Percentiles rank a stretch among this genome's conserved stretches.
Evolutionary conservation across 352 stramenopile species (phyloP).

Genomic region (Saprolegnia diclina): DNA sequence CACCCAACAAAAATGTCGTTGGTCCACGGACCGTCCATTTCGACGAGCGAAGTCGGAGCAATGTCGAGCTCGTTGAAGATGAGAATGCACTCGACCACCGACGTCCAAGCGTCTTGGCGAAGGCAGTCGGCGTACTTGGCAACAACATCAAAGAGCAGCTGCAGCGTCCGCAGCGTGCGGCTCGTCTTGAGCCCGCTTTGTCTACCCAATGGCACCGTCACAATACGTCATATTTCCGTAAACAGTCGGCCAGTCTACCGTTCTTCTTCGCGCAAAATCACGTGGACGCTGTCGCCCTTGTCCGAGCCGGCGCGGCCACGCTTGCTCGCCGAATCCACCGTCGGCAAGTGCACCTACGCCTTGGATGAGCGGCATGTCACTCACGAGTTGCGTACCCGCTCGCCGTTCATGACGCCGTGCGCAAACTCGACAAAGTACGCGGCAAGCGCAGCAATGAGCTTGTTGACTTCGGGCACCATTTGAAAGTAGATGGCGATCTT

Average conservation of each 20-base stretch:
- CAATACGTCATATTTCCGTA: not conserved
- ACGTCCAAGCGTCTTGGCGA: slow-evolving; percentile 64
- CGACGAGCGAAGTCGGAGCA: slow-evolving; percentile 74
- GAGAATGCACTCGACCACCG: slow-evolving; percentile 76
- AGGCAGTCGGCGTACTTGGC: slow-evolving; percentile 74
- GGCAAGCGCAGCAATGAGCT: slow-evolving; percentile 67
- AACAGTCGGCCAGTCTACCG: not conserved
- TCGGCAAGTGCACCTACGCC: slow-evolving; percentile 31
- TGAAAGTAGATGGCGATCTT: slow-evolving; percentile 84
- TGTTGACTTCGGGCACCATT: slow-evolving; percentile 75
- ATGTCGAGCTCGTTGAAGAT: slow-evolving; percentile 87
- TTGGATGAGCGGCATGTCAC: slow-evolving; percentile 38
- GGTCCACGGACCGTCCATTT: slow-evolving; percentile 48
- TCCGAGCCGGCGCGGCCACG: not conserved
- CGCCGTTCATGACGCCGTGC: slow-evolving; percentile 72
- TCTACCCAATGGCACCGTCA: not conserved
- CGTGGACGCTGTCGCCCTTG: slow-evolving; percentile 11
- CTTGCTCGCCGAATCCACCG: not conserved
- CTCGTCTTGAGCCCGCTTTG: slow-evolving; percentile 46
- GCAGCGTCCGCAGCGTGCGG: slow-evolving; percentile 64
- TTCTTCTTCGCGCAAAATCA: slow-evolving; percentile 11
- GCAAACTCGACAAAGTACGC: slow-evolving; percentile 83
- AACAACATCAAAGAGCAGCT: slow-evolving; percentile 80
- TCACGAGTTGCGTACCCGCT: slow-evolving; percentile 42
- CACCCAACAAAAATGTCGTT: not conserved